Conservation (phyloP, 2,329 filamentous ascomycete species). For the Xylariales sp. region DNA sequence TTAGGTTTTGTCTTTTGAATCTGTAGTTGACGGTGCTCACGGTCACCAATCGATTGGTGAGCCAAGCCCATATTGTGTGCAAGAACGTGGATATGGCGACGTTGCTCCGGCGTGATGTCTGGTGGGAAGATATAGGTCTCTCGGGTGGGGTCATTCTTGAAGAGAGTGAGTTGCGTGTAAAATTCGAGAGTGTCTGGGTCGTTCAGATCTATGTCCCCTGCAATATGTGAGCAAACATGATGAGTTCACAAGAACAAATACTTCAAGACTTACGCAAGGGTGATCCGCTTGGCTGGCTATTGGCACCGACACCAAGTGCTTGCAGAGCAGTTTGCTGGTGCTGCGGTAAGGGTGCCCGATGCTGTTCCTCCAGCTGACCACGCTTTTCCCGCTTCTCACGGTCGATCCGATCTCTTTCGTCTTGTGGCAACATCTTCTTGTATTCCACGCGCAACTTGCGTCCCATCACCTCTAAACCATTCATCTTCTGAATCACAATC, state of each 20-base stretch:
- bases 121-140: constrained; percentile 83
- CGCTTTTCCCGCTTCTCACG: constrained; percentile 94
- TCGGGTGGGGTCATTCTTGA: constrained; percentile 72
- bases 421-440: constrained; percentile 97
- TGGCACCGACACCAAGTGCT: constrained; percentile 64
- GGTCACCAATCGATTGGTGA: constrained; percentile 84
- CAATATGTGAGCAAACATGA: constrained; percentile 11
- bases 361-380: constrained; percentile 94
- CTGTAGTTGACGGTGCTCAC: constrained; percentile 84
- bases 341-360: constrained; percentile 65
- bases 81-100: constrained; percentile 86
- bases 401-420: constrained; percentile 92
- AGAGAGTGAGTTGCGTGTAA: constrained; percentile 85
- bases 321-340: constrained; percentile 85
- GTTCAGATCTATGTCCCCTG: constrained; percentile 78
- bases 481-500: constrained; percentile 87
- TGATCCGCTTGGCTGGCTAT: constrained; percentile 51
- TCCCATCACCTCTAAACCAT: constrained; percentile 92
- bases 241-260: constrained; percentile 2
- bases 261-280: constrained; percentile 41
- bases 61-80: constrained; percentile 92
- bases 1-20: constrained; percentile 68
- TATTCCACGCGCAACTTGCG: constrained; percentile 95
- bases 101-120: constrained; percentile 74
- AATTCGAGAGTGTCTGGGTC: constrained; percentile 82